These are phyloP conservation scores for Cladosporium halotolerans DNA, from an alignment of 2,329 filamentous ascomycete species.

Conservation along the genomic window DNA sequence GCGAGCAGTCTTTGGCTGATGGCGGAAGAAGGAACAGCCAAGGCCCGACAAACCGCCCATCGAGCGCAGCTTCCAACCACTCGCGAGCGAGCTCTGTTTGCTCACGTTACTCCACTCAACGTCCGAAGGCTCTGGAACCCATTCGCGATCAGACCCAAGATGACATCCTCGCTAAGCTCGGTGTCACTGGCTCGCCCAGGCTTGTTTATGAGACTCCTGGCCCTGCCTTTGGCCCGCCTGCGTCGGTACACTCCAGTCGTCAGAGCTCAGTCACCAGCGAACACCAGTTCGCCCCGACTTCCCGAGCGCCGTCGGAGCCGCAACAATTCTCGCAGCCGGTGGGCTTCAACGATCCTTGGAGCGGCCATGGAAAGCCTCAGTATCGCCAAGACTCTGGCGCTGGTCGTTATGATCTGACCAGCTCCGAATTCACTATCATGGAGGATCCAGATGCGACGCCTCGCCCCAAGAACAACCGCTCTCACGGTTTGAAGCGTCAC, in stretches of 20 bases:
- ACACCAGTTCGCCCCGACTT: neutral
- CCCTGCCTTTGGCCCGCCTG: conserved; percentile 29
- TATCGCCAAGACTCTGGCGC: conserved; percentile 14
- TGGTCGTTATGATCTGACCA: conserved; percentile 13
- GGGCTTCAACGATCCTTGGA: conserved; percentile 3
- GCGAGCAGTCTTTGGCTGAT: neutral
- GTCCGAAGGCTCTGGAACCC: conserved; percentile 22
- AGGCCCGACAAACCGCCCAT: conserved; percentile 5
- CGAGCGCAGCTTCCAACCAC: conserved; percentile 14
- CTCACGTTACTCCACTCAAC: conserved; percentile 20
- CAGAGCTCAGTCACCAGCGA: conserved; percentile 10
- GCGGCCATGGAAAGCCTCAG: conserved; percentile 13
- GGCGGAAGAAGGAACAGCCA: conserved; percentile 4
- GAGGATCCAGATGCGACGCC: conserved; percentile 17
- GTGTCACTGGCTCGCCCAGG: conserved; percentile 33
- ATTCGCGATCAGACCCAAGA: conserved; percentile 28
- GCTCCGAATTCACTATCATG: conserved; percentile 15
- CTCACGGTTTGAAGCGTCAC: conserved; percentile 18
- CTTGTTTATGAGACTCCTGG: conserved; percentile 33
- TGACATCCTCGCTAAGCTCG: conserved; percentile 31
- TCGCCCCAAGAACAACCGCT: conserved; percentile 12
- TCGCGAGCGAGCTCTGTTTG: conserved; percentile 24
- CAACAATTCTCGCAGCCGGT: neutral
- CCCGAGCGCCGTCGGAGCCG: neutral
- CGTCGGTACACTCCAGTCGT: conserved; percentile 9